Evolutionary conservation across 176 grass and related monocot genomes (phyloP), one percentile per base, ranked within the genome.

Genomic region (Otatea glauca): DNA sequence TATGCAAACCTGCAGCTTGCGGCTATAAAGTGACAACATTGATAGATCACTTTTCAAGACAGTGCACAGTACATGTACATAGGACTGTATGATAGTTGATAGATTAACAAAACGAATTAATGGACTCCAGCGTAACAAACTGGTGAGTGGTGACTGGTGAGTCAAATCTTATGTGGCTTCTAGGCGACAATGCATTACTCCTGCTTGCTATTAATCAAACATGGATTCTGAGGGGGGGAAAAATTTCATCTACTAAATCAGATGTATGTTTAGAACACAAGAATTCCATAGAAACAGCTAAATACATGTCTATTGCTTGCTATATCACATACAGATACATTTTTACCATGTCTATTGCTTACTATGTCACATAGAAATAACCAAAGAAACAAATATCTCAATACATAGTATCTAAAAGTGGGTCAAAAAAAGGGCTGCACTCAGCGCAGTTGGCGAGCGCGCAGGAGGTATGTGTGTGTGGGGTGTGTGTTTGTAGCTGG

Each of bases 1-100:
- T 34, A 47, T 3, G 3, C 1, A 54, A 17, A 80, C 58, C 39
- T 41, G 43, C 50, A 35, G 50, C n/a, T 51, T 55, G 39, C 12
- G 65, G 74, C 51, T 86, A 65, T 55, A 65, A 81, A 81, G 84
- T 55, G 76, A 23, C 45, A 86, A 14, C 56, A 74, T 14, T 64
- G 9, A 79, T 50, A 9, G 13, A 54, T 65, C n/a, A 29, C 56
- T 51, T 85, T 54, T 11, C 9, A 54, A 80, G 66, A 32, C 2
- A 35, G 1, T n/a, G 9, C 32, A 4, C 23, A 37, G 50, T 47
- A 56, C 35, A 34, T 71, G 0, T 13, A 17, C 64, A 9, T 58
- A 24, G 50, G 17, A 32, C n/a, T n/a, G 67, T 42, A 59, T 32
- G n/a, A 21, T 17, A 35, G 25, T 44, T 32, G n/a, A 21, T 17